phyloP scores from a whole-genome alignment of 225 moss, liverwort and hornwort species.

The Rhytidiadelphus loreus region DNA sequence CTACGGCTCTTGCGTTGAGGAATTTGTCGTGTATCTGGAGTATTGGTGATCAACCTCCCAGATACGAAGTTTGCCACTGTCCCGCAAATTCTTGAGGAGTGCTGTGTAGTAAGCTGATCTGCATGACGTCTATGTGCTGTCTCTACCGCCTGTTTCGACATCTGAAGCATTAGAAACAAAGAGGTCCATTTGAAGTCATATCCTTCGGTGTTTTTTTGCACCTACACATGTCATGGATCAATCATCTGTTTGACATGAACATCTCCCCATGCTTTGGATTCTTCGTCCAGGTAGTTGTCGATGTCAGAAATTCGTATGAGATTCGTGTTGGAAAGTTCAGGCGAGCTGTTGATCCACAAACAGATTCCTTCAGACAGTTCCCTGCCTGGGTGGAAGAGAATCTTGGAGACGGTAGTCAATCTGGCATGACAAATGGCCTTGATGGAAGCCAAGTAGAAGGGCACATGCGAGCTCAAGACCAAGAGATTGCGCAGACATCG shows the following conservation, averaged over 20 bases:
- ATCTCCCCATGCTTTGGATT: not conserved
- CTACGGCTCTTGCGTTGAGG: not conserved
- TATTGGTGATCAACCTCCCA: not conserved
- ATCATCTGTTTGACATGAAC: not conserved
- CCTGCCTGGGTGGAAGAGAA: conserved; percentile 71
- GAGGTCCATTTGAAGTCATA: not conserved
- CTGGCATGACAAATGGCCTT: not conserved
- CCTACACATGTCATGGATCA: not conserved
- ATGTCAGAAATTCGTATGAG: conserved; percentile 91
- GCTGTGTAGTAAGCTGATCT: not conserved
- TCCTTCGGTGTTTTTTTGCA: not conserved
- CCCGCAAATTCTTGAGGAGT: not conserved
- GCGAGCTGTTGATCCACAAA: conserved; percentile 82
- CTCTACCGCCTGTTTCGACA: not conserved
- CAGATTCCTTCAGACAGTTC: conserved; percentile 78
- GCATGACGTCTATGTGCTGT: not conserved
- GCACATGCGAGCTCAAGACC: not conserved
- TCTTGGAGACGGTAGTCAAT: conserved; percentile 1
- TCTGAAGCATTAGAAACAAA: not conserved
- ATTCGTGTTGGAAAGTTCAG: conserved; percentile 81
- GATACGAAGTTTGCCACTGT: not conserved
- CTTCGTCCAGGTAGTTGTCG: conserved; percentile 64
- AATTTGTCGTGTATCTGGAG: not conserved
- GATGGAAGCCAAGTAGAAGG: not conserved
- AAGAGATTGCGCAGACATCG: not conserved